Conservation (phyloP, 352 stramenopile species). For the Globisporangium paroecandrum region DNA sequence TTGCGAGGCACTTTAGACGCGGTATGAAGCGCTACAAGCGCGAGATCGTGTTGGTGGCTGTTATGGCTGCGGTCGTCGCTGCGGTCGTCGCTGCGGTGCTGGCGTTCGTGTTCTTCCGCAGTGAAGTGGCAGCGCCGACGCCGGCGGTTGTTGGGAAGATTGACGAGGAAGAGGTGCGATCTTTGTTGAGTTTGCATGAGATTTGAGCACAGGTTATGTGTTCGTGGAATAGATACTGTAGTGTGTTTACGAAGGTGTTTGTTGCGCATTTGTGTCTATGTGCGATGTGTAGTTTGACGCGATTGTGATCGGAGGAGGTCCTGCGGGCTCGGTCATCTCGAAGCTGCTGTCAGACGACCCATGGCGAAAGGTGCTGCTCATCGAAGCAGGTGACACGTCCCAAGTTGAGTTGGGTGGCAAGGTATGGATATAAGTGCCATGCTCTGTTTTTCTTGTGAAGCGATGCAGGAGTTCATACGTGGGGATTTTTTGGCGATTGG, state of each 20-base stretch:
- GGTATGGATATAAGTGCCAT: conserved; percentile 20
- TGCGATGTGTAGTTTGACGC: conserved; percentile 42
- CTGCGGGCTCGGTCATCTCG: conserved; percentile 51
- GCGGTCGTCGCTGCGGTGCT: neutral
- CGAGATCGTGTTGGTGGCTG: neutral
- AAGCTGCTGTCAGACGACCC: conserved; percentile 51
- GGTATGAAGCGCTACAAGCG: neutral
- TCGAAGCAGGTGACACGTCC: conserved; percentile 58
- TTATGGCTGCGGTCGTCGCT: neutral
- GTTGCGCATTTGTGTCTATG: neutral
- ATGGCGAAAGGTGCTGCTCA: conserved; percentile 58
- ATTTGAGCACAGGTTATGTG: no score
- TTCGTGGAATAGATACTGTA: neutral
- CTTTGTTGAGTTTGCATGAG: neutral
- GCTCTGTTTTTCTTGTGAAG: neutral
- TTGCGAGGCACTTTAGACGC: neutral
- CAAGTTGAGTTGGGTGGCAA: conserved; percentile 52
- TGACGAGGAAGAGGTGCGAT: conserved; percentile 8
- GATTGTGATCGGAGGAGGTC: conserved; percentile 61
- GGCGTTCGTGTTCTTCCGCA: neutral
- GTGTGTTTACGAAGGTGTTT: no score
- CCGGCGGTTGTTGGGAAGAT: neutral
- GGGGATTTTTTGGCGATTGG: neutral
- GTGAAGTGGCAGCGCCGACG: neutral
- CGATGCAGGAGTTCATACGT: neutral